Evolutionary conservation across 345 rosid species (phyloP).

Genomic region (Eucalyptus guilfoylei): DNA sequence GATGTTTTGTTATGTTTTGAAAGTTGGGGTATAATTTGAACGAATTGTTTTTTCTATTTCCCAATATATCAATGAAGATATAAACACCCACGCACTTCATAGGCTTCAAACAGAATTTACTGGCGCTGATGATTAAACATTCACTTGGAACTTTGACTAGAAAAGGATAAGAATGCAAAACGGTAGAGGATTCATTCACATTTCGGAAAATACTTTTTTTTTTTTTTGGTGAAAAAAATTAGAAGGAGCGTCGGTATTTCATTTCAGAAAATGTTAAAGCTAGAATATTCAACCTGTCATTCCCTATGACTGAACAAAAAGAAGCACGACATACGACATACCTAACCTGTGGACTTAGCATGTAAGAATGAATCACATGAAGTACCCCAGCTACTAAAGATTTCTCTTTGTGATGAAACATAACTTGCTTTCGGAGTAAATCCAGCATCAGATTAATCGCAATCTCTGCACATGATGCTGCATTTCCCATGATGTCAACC

Average conservation of each 20-base stretch:
- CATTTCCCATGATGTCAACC: constrained; percentile 57
- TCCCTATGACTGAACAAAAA: not conserved
- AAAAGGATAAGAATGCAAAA: not conserved
- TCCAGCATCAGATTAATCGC: constrained; percentile 63
- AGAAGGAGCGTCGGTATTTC: no score
- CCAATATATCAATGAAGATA: not conserved
- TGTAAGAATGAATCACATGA: not conserved
- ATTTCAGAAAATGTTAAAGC: not conserved
- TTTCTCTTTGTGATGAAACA: not conserved
- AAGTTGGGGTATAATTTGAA: not conserved
- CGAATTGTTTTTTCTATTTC: not conserved
- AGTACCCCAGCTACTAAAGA: not conserved
- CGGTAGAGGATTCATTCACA: not conserved
- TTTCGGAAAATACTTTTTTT: no score
- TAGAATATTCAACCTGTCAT: not conserved
- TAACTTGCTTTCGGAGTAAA: constrained; percentile 50
- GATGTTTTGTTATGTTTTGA: not conserved
- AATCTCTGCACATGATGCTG: constrained; percentile 80
- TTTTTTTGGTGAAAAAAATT: no score
- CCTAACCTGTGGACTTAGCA: not conserved
- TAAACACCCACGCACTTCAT: not conserved
- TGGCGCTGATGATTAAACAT: not conserved
- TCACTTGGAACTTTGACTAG: accelerated
- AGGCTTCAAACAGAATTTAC: no score
- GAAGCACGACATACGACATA: not conserved